These are phyloP conservation scores for Melianthus villosus DNA, from an alignment of 441 rosid species.

Conservation along the genomic window DNA sequence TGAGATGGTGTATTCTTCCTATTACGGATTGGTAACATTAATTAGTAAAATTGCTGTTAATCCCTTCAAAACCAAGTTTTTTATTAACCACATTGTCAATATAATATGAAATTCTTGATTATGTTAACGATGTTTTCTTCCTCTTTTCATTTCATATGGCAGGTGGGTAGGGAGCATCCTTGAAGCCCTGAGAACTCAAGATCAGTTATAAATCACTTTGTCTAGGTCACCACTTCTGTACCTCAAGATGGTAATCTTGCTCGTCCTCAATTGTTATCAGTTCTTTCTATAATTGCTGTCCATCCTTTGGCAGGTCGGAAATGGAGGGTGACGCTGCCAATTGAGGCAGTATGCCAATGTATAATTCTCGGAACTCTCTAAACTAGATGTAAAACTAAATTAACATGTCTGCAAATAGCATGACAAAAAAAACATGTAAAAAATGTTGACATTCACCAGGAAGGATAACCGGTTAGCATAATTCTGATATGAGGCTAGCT, in stretches of 20 bases:
- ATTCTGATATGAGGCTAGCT: no score
- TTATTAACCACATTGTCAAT: no score
- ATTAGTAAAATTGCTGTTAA: no score
- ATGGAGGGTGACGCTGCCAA: no score
- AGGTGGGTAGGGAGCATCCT: constrained; percentile 76
- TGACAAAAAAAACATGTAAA: constrained; percentile 1
- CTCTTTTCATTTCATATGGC: constrained; percentile 13
- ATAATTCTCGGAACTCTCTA: no score
- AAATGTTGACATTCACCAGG: constrained; percentile 1
- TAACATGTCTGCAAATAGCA: constrained; percentile 7
- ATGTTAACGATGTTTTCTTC: neutral
- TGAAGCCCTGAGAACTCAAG: constrained; percentile 47
- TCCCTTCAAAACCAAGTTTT: no score
- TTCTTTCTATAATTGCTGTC: neutral
- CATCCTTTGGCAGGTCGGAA: no score
- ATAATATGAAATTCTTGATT: no score
- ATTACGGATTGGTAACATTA: no score
- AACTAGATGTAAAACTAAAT: neutral
- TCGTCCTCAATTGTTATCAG: neutral
- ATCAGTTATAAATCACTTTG: constrained; percentile 13
- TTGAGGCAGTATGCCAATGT: no score
- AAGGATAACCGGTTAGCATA: no score
- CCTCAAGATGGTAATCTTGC: neutral
- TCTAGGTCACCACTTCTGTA: constrained; percentile 7
- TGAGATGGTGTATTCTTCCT: no score